These are phyloP conservation scores for Pugionium dolabratum DNA, from an alignment of 345 rosid species.

Conservation along the genomic window DNA sequence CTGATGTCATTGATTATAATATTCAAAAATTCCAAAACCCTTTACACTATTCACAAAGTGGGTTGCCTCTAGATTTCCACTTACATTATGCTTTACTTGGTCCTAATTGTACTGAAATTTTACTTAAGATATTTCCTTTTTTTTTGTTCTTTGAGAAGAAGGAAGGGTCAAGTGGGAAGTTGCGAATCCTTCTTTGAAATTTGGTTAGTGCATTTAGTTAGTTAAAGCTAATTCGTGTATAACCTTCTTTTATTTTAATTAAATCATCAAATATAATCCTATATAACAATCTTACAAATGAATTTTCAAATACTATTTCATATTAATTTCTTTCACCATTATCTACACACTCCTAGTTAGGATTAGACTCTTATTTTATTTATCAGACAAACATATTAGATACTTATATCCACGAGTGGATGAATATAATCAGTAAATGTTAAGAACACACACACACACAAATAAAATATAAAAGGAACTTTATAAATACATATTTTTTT, in stretches of 20 bases:
- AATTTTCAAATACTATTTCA: neutral
- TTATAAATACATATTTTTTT: neutral
- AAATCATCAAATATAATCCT: neutral
- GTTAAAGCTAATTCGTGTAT: slow-evolving; percentile 54
- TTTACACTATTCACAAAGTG: slow-evolving; percentile 49
- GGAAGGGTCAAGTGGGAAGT: slow-evolving; percentile 64
- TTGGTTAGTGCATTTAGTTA: slow-evolving; percentile 53
- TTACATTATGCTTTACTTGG: slow-evolving; percentile 30
- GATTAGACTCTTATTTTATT: neutral
- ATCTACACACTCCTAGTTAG: neutral
- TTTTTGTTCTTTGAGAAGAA: slow-evolving; percentile 52
- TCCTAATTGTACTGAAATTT: slow-evolving; percentile 30
- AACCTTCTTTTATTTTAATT: slow-evolving; percentile 11
- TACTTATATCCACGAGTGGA: neutral
- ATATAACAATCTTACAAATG: neutral
- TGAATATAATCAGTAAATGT: no score
- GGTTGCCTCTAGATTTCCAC: slow-evolving; percentile 75
- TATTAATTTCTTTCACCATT: slow-evolving; percentile 8
- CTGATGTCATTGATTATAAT: slow-evolving; percentile 16
- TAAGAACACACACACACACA: neutral
- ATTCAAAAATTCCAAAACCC: slow-evolving; percentile 22
- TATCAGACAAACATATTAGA: slow-evolving; percentile 5
- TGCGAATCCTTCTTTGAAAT: slow-evolving; percentile 38
- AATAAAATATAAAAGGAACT: neutral
- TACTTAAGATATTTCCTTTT: slow-evolving; percentile 28